Conservation (phyloP, 1,139 yeast species). For the Taphrina flavorubra region DNA sequence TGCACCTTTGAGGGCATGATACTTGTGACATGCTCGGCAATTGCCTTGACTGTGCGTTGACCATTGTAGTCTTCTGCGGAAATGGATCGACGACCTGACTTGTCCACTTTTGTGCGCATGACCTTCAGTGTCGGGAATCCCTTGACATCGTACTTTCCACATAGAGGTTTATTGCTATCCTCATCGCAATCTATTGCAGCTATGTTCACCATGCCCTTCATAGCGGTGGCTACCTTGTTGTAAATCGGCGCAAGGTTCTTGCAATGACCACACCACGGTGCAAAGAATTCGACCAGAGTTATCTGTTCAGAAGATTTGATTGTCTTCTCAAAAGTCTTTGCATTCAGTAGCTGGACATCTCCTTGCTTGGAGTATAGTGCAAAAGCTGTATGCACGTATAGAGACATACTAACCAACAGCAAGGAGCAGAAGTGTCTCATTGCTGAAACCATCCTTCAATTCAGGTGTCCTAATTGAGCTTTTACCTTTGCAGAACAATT, state of each 20-base stretch:
- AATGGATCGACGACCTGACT: conserved; percentile 15
- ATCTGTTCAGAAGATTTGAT: conserved; percentile 74
- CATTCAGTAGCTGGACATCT: conserved; percentile 49
- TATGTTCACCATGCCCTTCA: conserved; percentile 52
- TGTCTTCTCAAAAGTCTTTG: conserved; percentile 75
- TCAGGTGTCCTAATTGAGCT: too few species aligned
- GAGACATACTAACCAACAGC: not conserved
- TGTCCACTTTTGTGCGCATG: conserved; percentile 48
- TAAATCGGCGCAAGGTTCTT: conserved; percentile 87
- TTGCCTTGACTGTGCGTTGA: conserved; percentile 35
- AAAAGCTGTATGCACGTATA: not conserved
- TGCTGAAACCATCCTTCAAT: too few species aligned
- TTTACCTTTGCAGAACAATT: too few species aligned
- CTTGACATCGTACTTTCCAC: conserved; percentile 55
- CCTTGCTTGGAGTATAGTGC: conserved; percentile 18
- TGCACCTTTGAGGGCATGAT: conserved; percentile 32
- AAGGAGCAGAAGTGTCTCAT: not conserved
- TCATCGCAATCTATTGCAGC: conserved; percentile 45
- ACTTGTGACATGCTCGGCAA: conserved; percentile 10
- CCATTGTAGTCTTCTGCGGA: conserved; percentile 39
- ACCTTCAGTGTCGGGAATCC: conserved; percentile 92
- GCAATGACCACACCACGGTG: conserved; percentile 99
- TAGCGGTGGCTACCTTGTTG: conserved; percentile 55
- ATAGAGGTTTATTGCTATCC: conserved; percentile 31
- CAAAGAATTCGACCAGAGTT: conserved; percentile 89